phyloP scores from a whole-genome alignment of 768 basidiomycete genomes.

The Pleurotus cornucopiae region DNA sequence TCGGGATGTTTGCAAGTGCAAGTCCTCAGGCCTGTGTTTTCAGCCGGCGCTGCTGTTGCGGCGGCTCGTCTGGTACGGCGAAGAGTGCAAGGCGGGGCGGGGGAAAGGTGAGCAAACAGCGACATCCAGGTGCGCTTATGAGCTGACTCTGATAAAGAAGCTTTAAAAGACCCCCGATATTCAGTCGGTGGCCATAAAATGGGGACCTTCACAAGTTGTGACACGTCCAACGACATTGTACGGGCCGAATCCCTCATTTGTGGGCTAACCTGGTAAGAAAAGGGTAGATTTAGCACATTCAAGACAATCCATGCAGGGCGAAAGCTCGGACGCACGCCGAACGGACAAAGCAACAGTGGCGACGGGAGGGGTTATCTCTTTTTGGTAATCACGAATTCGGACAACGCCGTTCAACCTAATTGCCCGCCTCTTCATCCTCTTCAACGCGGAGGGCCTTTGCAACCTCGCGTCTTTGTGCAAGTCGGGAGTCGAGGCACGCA shows the following conservation, averaged over 20 bases:
- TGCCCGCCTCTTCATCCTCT: no score
- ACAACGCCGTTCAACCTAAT: not conserved
- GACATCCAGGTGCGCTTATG: not conserved
- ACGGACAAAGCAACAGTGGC: constrained; percentile 3
- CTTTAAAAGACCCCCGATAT: not conserved
- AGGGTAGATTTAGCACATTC: constrained; percentile 4
- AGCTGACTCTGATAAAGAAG: constrained; percentile 1
- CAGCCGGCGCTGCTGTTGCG: not conserved
- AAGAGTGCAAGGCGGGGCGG: not conserved
- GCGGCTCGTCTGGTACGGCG: not conserved
- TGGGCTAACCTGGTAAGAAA: constrained; percentile 3
- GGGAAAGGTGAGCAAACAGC: not conserved
- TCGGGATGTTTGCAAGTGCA: no score
- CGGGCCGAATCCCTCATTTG: constrained; percentile 5
- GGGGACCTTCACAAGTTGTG: constrained; percentile 2
- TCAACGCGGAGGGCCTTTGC: no score
- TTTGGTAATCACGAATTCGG: not conserved
- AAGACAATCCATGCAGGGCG: not conserved
- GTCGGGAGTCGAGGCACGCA: not conserved
- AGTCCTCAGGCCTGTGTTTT: no score
- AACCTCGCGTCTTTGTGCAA: no score
- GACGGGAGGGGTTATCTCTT: constrained; percentile 7
- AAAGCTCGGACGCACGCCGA: constrained; percentile 4
- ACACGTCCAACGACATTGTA: not conserved
- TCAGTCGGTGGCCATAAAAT: constrained; percentile 5